Base-by-base conservation (phyloP, 495 filamentous ascomycete species). In the Hypomontagnella submonticulosa region DNA sequence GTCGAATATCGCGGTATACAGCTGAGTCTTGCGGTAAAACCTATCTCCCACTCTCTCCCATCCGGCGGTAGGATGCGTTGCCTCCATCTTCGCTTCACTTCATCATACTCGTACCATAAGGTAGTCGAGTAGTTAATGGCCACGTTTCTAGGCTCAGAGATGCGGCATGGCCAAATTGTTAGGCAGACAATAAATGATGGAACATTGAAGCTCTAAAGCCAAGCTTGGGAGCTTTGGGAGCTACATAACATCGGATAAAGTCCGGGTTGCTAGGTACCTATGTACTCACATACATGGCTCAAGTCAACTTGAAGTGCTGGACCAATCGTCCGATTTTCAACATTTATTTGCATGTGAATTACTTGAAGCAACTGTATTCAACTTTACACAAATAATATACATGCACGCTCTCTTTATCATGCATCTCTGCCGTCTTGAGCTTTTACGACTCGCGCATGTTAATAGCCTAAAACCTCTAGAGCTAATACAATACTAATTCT, bases 1-100 rank as follows among this genome's bases (percentile, higher is more conserved):
- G 72, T 93, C 90, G 77, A 97, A 98, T 67, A 99, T 83, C 62
- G 87, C 89, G 57, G 92, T 92, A 81, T 98, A 99, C 34, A 97
- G 83, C 75, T 92, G 89, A 23, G 90, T 88, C 78, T 95, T 97
- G 73, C 94, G 90, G 80, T 97, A 99, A 78, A 95, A 99, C 63
- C 85, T 88, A 68, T 95, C 90, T 51, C 92, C 95, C 50, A 98
- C 84, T 72, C 85, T 88, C 80, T 96, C 92, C 95, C 95, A 99
- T 72, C 92, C 91, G 66, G 92, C 88, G 41, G 92, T 93, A 53
- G 95, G 92, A 78, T 89, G 76, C 67, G 76, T 73, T 56, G 76
- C 63, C 59, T 82, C 81, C 81, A 83, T 83, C 19, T 27, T 77
- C 47, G 64, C 53, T 75, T 75, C 47, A 83, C 73, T 37, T 75